Conservation (phyloP, 148 eudicot genomes). For the Rhododendron simsii region DNA sequence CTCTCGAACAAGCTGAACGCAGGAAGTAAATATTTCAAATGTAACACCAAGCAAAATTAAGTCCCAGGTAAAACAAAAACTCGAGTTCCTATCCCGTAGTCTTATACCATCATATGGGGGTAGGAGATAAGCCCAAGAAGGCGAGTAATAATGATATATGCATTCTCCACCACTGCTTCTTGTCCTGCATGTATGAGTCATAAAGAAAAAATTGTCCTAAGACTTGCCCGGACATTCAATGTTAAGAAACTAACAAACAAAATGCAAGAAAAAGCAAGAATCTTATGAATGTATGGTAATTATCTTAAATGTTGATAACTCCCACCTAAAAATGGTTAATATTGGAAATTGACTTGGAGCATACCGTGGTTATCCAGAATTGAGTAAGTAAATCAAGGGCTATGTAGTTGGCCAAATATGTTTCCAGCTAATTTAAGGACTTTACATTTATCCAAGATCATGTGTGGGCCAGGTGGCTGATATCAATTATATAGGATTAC, state of each 20-base stretch:
- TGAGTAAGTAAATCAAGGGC: neutral
- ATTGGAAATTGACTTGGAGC: neutral
- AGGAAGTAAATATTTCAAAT: neutral
- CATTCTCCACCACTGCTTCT: constrained; percentile 63
- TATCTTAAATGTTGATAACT: neutral
- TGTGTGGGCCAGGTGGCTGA: neutral
- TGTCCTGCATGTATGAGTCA: constrained; percentile 47
- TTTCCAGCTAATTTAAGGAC: neutral
- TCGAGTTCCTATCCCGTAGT: neutral
- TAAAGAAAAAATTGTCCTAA: neutral
- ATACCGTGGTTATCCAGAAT: neutral
- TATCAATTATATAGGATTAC: neutral
- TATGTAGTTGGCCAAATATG: neutral
- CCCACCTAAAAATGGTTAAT: neutral
- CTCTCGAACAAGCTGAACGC: constrained; percentile 74
- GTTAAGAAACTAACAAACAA: neutral
- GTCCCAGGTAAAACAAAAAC: neutral
- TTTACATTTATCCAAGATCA: neutral
- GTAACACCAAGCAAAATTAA: neutral
- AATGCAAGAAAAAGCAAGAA: neutral
- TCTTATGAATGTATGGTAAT: neutral
- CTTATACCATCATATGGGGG: constrained; percentile 78
- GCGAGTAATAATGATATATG: constrained; percentile 38
- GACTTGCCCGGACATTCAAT: neutral
- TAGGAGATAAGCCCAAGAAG: constrained; percentile 59